These are phyloP conservation scores for Heterobasidion parviporum DNA, from an alignment of 1,284 basidiomycete genomes.

Conservation along the genomic window DNA sequence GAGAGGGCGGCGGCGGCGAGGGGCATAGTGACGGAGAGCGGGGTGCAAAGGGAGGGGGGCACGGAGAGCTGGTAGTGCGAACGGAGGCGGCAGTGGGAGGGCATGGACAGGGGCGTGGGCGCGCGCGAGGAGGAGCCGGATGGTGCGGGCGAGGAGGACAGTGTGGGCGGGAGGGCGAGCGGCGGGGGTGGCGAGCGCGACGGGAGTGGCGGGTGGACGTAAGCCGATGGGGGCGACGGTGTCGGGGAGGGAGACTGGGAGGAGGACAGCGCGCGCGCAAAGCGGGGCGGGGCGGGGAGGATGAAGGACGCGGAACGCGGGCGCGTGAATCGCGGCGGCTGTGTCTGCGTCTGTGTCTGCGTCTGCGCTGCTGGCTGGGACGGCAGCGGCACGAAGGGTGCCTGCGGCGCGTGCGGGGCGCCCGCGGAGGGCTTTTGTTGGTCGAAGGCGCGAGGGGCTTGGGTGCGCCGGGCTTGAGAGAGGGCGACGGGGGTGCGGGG, in stretches of 20 bases:
- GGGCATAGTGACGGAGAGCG: too few relatives aligned
- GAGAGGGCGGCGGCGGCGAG: too few relatives aligned
- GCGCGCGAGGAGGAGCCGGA: not conserved
- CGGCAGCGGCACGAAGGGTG: not conserved
- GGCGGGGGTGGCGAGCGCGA: not conserved
- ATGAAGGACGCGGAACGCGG: not conserved
- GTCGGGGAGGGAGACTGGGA: too few relatives aligned
- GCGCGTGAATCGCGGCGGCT: not conserved
- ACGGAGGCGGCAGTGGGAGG: not conserved
- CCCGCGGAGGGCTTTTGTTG: not conserved
- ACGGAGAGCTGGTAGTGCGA: too few relatives aligned
- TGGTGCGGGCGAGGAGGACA: too few relatives aligned
- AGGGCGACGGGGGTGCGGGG: not conserved
- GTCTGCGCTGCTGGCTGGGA: not conserved
- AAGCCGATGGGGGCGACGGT: not conserved
- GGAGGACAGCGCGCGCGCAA: not conserved
- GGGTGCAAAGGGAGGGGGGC: too few relatives aligned
- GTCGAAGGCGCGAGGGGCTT: not conserved
- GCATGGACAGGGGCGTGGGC: too few relatives aligned
- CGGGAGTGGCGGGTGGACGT: not conserved
- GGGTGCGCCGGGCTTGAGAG: conserved; percentile 5
- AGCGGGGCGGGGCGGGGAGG: not conserved
- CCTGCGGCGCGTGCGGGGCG: not conserved
- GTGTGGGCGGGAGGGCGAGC: conserved; percentile 1
- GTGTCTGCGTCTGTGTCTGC: not conserved